Base-by-base conservation (phyloP, 176 grass and related monocot genomes). In the Rhynchospora pubera region DNA sequence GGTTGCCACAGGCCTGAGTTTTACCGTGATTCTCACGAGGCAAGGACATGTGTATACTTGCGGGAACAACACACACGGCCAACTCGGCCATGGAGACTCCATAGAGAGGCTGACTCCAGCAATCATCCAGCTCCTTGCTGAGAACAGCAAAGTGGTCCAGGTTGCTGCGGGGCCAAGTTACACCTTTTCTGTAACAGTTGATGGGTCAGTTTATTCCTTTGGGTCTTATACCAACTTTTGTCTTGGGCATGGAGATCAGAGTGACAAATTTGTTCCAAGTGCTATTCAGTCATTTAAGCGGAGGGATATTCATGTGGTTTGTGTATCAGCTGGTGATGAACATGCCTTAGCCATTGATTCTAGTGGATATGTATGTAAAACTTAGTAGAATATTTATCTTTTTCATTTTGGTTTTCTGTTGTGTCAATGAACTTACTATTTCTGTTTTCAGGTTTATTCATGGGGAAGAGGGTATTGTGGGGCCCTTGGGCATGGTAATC, bases 391-490 rank as follows among this genome's bases (percentile, higher is more conserved):
- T 39, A 10, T 48, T 52, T 52, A 53, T 50, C 13, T 30, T 47
- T 13, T 26, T 23, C 6, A 30, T 24, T 81, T 81, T 7, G 10
- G n/a, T 65, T 81, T 81, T 52, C 10, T 65, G 13, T 81, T 18
- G 57, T 79, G 30, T 81, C 0, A 18, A 79, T 5, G 79, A 44
- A 85, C 30, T 71, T 63, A 46, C 71, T 57, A 32, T 57, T 79
- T 63, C n/a, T 53, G 23, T 77, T 79, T 89, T n/a, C 84, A 99
- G 96, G 92, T 93, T 85, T 99, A 99, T 84, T 95, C 92, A 62
- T 99, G 96, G 96, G 96, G 96, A 46, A 87, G 89, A 89, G 96
- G 96, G 28, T 99, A 99, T 84, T 99, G 96, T 75, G 96, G 96
- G 81, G 96, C 96, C 66, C 79, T 99, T 65, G 96, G 96, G 63